These are phyloP conservation scores for Amylocystis lapponica DNA, from an alignment of 768 basidiomycete species.

Conservation along the genomic window DNA sequence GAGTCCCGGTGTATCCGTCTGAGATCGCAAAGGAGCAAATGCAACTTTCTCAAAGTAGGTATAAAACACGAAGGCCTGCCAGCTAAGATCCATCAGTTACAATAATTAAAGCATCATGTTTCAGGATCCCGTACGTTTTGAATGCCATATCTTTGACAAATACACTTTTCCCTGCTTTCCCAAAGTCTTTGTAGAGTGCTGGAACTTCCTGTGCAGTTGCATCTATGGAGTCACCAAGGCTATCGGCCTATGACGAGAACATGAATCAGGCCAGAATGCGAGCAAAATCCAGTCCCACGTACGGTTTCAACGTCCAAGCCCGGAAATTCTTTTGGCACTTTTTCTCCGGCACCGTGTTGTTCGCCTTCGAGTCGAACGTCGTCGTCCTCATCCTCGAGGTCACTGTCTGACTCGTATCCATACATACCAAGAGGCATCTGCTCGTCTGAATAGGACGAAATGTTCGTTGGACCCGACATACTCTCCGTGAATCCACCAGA, in stretches of 20 bases:
- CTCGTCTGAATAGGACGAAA: too few relatives aligned
- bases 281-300: too few relatives aligned
- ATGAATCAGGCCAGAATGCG: too few relatives aligned
- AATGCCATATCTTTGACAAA: slow-evolving; percentile 4
- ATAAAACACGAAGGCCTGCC: slow-evolving; percentile 16
- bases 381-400: slow-evolving; percentile 25
- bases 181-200: too few relatives aligned
- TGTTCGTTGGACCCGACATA: too few relatives aligned
- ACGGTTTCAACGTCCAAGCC: too few relatives aligned
- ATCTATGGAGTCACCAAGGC: too few relatives aligned
- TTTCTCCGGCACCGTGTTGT: too few relatives aligned
- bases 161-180: not conserved
- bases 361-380: too few relatives aligned
- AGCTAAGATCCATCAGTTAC: not conserved
- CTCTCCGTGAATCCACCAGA: slow-evolving; percentile 12
- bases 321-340: too few relatives aligned
- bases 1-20: not conserved
- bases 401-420: slow-evolving; percentile 30
- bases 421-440: slow-evolving; percentile 16
- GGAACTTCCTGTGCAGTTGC: not conserved
- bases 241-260: too few relatives aligned
- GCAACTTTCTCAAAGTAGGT: slow-evolving; percentile 10
- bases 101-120: not conserved
- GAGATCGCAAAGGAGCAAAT: slow-evolving; percentile 13
- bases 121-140: too few relatives aligned